Base-by-base conservation (phyloP, 108 stramenopile species). In the Pseudonitzschia multistriata region DNA sequence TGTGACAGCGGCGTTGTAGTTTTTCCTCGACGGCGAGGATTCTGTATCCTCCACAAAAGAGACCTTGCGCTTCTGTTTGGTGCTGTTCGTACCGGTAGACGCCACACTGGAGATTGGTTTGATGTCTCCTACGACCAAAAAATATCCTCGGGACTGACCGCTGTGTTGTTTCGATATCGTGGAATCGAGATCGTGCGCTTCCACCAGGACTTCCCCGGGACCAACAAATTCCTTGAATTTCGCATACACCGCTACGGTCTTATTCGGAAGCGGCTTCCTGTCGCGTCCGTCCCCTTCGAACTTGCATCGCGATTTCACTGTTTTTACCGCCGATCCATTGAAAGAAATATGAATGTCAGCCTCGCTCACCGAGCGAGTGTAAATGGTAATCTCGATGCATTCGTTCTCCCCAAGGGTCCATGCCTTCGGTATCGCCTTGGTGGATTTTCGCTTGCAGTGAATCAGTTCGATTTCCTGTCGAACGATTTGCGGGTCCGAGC, bases 41-140 rank as follows among this genome's bases (percentile, higher is more conserved):
- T n/a, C n/a, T n/a, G n/a, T n/a, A n/a, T n/a, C n/a, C n/a, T n/a
- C n/a, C n/a, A n/a, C n/a, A n/a, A n/a, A n/a, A n/a, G n/a, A n/a
- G n/a, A n/a, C n/a, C n/a, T n/a, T n/a, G n/a, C n/a, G n/a, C n/a
- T n/a, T n/a, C n/a, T n/a, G n/a, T n/a, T n/a, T 10, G 11, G 15
- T 45, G 42, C 42, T 17, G 11, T 17, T 17, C 15, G 2, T 45
- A 10, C 42, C 8, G 8, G 11, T 45, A 17, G 42, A 17, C 13
- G 2, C 5, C 7, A 45, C 13, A 45, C 42, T 45, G 42, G 13
- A 4, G 17, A 45, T 45, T 17, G 42, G 42, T 36, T 69, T 76
- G 52, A 76, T 36, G 39, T 78, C 67, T 1, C 77, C 72, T 22
- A 78, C 77, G 7, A 78, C 31, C 62, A 78, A 68, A 27, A 72